phyloP scores from a whole-genome alignment of 225 moss, liverwort and hornwort genomes.

The Straminergon stramineum region DNA sequence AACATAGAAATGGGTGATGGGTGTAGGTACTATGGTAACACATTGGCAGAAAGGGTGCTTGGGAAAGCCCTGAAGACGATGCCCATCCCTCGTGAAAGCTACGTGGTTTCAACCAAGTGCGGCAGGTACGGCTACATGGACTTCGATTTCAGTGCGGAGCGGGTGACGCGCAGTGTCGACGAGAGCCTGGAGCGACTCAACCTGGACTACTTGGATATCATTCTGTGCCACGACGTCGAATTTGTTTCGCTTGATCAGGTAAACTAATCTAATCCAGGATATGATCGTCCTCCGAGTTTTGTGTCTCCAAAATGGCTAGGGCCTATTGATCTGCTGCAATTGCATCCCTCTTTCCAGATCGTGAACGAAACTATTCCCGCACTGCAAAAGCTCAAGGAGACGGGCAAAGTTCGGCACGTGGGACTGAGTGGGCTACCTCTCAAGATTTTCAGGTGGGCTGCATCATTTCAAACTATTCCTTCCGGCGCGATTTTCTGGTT shows the following conservation, averaged over 20 bases:
- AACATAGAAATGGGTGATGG: not conserved
- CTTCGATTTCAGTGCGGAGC: constrained; percentile 83
- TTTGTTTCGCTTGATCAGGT: constrained; percentile 55
- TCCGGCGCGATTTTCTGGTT: not conserved
- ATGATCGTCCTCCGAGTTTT: not conserved
- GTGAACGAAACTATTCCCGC: constrained; percentile 83
- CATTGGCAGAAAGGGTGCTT: constrained; percentile 57
- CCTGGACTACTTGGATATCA: constrained; percentile 67
- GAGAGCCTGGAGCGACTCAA: constrained; percentile 70
- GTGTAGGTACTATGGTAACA: constrained; percentile 53
- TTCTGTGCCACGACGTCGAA: constrained; percentile 87
- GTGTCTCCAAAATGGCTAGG: not conserved
- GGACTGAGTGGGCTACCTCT: constrained; percentile 76
- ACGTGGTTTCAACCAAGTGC: constrained; percentile 72
- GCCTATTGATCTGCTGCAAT: not conserved
- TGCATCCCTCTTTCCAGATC: constrained; percentile 21
- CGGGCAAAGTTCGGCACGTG: constrained; percentile 67
- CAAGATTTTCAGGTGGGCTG: constrained; percentile 35
- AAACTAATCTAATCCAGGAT: not conserved
- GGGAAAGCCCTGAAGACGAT: constrained; percentile 73
- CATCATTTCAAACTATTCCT: not conserved
- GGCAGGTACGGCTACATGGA: constrained; percentile 35
- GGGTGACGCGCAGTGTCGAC: constrained; percentile 63
- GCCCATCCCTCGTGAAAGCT: constrained; percentile 54
- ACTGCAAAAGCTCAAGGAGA: constrained; percentile 57